Base-by-base conservation (phyloP, 2,329 filamentous ascomycete genomes). In the Zalaria obscura region DNA sequence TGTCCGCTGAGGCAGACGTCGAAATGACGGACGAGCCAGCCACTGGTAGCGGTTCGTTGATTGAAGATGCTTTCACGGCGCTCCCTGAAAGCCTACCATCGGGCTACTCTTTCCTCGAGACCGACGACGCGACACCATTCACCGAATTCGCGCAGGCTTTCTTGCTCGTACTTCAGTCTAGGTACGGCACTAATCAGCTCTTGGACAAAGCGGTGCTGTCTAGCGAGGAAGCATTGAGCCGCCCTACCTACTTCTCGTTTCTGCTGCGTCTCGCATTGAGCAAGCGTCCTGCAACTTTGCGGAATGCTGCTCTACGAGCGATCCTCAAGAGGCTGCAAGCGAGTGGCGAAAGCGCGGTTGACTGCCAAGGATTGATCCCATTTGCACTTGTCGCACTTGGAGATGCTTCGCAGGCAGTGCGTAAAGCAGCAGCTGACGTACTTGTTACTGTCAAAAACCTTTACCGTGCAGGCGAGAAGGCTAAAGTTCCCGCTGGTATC, bases 301-400 rank as follows among this genome's bases (percentile, higher is more conserved):
- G 83, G 47, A 70, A 73, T 41, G 72, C 78, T 5, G 84, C 87
- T 7, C 61, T 94, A 38, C 75, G 78, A 34, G 69, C 76, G 53
- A 72, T 76, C 9, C 75, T 76, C 45, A 67, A 67, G 27, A 67
- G 69, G 26, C 57, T 86, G 11, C 73, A 74, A 40, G 59, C 62
- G 6, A 61, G 62, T 9, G 68, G 72, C 44, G 67, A 65, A 41
- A 58, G 55, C 25, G 64, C 65, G 18, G 55, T 73, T 5, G 83
- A 94, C 55, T 70, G 88, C 38, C 89, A 96, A 56, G 74, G 76
- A 7, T 58, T 95, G 11, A 56, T 94, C n/a, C 89, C 89, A 2
- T 95, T 93, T 61, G 67, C 80, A 28, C 64, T 95, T 36, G 68
- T 73, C 32, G 83, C 82, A 25, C 71, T 96, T 11, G 70, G 76